Evolutionary conservation across 2,329 filamentous ascomycete genomes (phyloP).

Genomic region (Penicillium sp.): DNA sequence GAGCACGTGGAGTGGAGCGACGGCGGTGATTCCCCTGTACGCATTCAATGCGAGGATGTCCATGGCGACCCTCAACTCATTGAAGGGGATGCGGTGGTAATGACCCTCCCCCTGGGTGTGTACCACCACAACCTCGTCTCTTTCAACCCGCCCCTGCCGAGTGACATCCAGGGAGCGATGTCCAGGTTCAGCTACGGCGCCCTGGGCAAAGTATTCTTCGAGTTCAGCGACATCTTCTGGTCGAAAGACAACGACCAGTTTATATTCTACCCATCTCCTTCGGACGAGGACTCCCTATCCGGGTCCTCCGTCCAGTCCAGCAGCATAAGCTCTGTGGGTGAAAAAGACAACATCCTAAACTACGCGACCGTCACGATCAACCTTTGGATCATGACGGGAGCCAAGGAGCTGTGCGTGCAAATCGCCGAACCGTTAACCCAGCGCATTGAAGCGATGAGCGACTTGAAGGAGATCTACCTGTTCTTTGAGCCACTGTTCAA

Average conservation of each 20-base stretch:
- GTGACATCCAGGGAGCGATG: conserved; percentile 37
- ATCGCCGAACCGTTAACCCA: conserved; percentile 47
- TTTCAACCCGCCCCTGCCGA: conserved; percentile 41
- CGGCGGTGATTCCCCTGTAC: conserved; percentile 10
- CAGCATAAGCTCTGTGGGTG: conserved; percentile 11
- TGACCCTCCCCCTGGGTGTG: conserved; percentile 42
- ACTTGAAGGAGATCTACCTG: conserved; percentile 36
- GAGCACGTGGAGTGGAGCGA: conserved; percentile 41
- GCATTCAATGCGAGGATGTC: conserved; percentile 14
- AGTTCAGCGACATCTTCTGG: conserved; percentile 47
- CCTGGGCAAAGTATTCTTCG: conserved; percentile 46
- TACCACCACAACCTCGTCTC: conserved; percentile 40
- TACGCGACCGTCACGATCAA: conserved; percentile 47
- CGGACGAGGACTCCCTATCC: conserved; percentile 29
- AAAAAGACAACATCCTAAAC: conserved; percentile 39
- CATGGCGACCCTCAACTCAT: conserved; percentile 27
- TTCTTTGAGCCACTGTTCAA: conserved; percentile 49
- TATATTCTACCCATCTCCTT: conserved; percentile 44
- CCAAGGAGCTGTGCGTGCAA: conserved; percentile 45
- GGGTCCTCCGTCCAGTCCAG: conserved; percentile 24
- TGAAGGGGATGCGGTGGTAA: conserved; percentile 41
- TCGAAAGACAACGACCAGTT: conserved; percentile 48
- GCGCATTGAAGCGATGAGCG: conserved; percentile 45
- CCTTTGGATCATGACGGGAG: conserved; percentile 45
- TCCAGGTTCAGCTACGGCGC: conserved; percentile 43